Evolutionary conservation across 2,329 filamentous ascomycete genomes (phyloP), one percentile per base, ranked within the genome.

Genomic region (Sporothrix brasiliensis): DNA sequence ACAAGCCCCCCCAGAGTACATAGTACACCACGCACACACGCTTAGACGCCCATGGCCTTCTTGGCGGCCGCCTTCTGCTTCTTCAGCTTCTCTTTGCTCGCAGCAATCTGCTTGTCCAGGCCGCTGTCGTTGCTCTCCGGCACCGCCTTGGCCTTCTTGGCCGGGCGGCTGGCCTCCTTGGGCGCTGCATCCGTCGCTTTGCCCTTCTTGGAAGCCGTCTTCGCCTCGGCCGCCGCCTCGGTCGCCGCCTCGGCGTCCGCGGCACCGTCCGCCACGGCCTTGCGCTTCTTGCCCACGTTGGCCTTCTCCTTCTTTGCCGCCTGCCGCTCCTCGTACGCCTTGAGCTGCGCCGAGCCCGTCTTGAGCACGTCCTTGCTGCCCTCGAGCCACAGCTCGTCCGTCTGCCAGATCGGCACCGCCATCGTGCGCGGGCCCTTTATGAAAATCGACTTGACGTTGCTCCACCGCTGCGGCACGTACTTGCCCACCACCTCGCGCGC

Each of bases 361-460:
- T 85, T 82, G 49, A 95, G 83, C 7, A 97, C 88, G 77, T 91
- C 88, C 73, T 92, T 89, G 72, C 88, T 85, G 72, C 88, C 86
- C 74, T 95, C 92, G 19, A 84, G 81, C 93, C 95, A 99, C 74
- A 99, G 85, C 84, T 97, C 93, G 75, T 93, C 91, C 4, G 94
- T 92, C 78, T 97, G 83, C 92, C 93, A 99, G 78, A 99, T 89
- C n/a, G 95, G 95, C 77, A 99, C 85, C 10, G 94, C 91, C 72
- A 90, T 91, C 4, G 94, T 97, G 77, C 92, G 89, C 39, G 92
- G 91, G 3, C 93, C 92, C 86, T 98, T 99, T 84, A 99, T 86
- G 80, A 97, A 93, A 73, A 99, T 83, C 73, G 88, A 88, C 80
- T 90, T 90, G 73, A 98, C 86, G 79, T 94, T 95, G 77, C 88